Conservation (phyloP, 768 basidiomycete genomes). For the Hemileccinum rubropunctum region DNA sequence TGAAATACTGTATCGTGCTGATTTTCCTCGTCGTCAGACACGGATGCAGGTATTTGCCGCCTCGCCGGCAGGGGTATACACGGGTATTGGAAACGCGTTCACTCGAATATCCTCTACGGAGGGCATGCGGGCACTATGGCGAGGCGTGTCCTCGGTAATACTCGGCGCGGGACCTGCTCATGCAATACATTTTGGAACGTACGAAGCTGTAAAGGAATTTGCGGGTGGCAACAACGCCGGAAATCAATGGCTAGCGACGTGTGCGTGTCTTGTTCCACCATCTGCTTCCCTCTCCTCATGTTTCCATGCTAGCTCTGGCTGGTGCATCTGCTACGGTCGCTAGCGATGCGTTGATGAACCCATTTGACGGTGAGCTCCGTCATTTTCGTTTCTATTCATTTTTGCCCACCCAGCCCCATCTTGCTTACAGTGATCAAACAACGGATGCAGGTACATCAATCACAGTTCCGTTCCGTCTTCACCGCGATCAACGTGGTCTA, state of each 20-base stretch:
- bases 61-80: slow-evolving; percentile 83
- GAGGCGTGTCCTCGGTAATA: slow-evolving; percentile 94
- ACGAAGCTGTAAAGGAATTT: slow-evolving; percentile 93
- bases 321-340: slow-evolving; percentile 94
- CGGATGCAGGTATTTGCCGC: slow-evolving; percentile 98
- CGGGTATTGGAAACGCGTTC: slow-evolving; percentile 87
- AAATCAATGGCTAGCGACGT: slow-evolving; percentile 86
- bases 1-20: neutral
- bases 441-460: slow-evolving; percentile 97
- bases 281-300: slow-evolving; percentile 7
- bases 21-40: slow-evolving; percentile 52
- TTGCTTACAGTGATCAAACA: slow-evolving; percentile 89
- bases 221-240: slow-evolving; percentile 77
- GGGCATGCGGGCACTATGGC: slow-evolving; percentile 88
- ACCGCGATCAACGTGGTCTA: slow-evolving; percentile 87
- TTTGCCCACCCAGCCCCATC: slow-evolving; percentile 10
- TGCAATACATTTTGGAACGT: slow-evolving; percentile 94
- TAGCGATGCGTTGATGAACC: slow-evolving; percentile 98
- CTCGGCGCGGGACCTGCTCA: slow-evolving; percentile 97
- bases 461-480: slow-evolving; percentile 82
- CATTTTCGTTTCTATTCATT: slow-evolving; percentile 2
- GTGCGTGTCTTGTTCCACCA: slow-evolving; percentile 45
- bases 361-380: slow-evolving; percentile 83
- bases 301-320: slow-evolving; percentile 64
- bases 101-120: slow-evolving; percentile 92